Conservation (phyloP, 345 rosid genomes). For the Turnera subulata region DNA sequence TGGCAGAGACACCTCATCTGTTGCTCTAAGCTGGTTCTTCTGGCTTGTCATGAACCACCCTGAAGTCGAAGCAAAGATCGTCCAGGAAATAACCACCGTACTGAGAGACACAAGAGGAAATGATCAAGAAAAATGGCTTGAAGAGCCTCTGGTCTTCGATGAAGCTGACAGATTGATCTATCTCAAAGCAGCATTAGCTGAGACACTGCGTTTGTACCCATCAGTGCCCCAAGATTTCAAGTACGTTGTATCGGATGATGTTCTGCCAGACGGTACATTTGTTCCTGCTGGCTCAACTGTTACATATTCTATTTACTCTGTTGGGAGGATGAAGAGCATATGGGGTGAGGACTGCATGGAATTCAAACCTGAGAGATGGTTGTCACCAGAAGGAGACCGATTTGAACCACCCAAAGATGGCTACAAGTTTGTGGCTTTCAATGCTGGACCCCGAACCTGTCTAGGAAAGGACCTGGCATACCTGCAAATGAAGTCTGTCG, state of each 20-base stretch:
- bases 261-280: conserved; percentile 68
- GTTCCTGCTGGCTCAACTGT: conserved; percentile 86
- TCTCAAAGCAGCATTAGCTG: conserved; percentile 84
- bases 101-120: conserved; percentile 64
- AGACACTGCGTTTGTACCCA: conserved; percentile 85
- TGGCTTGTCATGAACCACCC: conserved; percentile 79
- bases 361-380: conserved; percentile 83
- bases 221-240: conserved; percentile 89
- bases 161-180: conserved; percentile 71
- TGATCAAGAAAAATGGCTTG: conserved; percentile 52
- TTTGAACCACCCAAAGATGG: conserved; percentile 76
- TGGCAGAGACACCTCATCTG: conserved; percentile 90
- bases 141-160: conserved; percentile 69
- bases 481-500: conserved; percentile 84
- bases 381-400: conserved; percentile 45
- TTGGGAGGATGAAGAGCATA: conserved; percentile 82
- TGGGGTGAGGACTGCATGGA: conserved; percentile 91
- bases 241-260: conserved; percentile 63
- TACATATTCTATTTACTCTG: conserved; percentile 78
- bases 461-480: conserved; percentile 93
- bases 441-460: conserved; percentile 92
- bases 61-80: conserved; percentile 54
- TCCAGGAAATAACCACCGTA: conserved; percentile 54
- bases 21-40: conserved; percentile 93
- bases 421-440: conserved; percentile 80